phyloP scores from a whole-genome alignment of 2,329 filamentous ascomycete genomes.

The Colletotrichum magnum region DNA sequence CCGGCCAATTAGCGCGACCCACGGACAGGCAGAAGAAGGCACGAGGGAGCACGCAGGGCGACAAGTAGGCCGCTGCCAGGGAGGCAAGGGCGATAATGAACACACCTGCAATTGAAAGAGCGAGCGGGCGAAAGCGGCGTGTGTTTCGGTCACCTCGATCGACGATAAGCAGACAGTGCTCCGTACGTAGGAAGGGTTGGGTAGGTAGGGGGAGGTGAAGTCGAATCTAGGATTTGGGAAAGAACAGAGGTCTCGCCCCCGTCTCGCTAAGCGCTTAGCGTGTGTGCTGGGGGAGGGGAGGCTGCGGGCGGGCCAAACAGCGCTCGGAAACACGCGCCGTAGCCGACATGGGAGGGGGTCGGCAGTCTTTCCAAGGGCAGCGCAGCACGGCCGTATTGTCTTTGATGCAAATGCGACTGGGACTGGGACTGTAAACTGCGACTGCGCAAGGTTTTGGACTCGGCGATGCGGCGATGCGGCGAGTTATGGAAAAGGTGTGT shows the following conservation, averaged over 20 bases:
- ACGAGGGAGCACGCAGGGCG: background rate
- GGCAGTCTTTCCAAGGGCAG: conserved; percentile 5
- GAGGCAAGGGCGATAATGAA: background rate
- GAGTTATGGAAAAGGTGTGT: too few relatives aligned
- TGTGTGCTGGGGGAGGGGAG: conserved; percentile 30
- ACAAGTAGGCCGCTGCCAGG: conserved; percentile 6
- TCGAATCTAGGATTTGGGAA: conserved; percentile 41
- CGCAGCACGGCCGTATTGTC: background rate
- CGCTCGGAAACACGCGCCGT: conserved; percentile 40
- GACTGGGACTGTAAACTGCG: background rate
- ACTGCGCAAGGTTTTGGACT: too few relatives aligned
- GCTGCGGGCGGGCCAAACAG: conserved; percentile 36
- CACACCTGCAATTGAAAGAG: conserved; percentile 37
- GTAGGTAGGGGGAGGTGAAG: conserved; percentile 26
- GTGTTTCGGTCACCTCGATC: conserved; percentile 25
- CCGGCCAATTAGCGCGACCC: conserved; percentile 38
- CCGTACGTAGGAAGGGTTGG: conserved; percentile 11
- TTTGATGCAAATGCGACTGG: background rate
- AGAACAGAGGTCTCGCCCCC: conserved; percentile 41
- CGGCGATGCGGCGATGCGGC: too few relatives aligned
- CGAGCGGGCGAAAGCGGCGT: conserved; percentile 11
- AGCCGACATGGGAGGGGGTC: conserved; percentile 34
- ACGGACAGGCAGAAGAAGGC: conserved; percentile 13
- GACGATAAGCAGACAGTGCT: conserved; percentile 33
- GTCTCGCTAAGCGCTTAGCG: conserved; percentile 48